A percentile compares a stretch with the other conserved stretches of the same genome.
Conservation (phyloP, 371 early-diverging fungal genomes). For the Mortierella sp. region DNA sequence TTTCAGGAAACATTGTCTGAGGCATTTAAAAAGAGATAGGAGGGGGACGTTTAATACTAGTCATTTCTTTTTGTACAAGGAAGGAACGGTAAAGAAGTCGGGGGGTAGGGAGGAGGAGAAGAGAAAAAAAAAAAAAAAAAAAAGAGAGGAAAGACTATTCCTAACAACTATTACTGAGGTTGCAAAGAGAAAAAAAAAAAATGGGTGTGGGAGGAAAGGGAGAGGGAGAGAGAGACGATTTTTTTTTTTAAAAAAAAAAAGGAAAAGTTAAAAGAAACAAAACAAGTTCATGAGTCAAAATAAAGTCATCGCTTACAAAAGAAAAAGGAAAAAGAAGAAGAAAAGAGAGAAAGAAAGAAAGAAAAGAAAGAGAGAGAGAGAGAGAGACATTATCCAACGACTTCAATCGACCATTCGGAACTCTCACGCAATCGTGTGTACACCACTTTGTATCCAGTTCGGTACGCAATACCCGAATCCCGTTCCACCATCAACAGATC, state of each 20-base stretch:
- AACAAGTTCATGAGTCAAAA: no score
- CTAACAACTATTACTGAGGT: no score
- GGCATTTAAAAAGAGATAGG: background rate
- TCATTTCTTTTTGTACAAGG: background rate
- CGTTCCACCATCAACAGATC: constrained; percentile 37
- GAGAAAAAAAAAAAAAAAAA: background rate
- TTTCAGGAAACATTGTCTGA: background rate
- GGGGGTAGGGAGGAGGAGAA: background rate
- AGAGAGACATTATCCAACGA: constrained; percentile 1
- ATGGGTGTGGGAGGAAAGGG: background rate
- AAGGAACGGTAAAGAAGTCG: no score
- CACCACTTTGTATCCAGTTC: constrained; percentile 26
- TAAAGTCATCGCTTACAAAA: no score
- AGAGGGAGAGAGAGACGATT: constrained; percentile 1
- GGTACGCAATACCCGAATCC: constrained; percentile 25
- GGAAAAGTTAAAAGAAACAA: background rate
- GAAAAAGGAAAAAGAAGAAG: no score
- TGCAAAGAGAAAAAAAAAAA: no score
- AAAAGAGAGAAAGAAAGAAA: background rate
- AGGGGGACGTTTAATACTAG: constrained; percentile 9
- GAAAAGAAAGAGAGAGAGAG: constrained; percentile 3
- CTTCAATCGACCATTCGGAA: constrained; percentile 22
- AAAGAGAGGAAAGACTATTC: no score
- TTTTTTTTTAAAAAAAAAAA: constrained; percentile 5
- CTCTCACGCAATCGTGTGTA: constrained; percentile 17